Conservation (phyloP, 306 rosid genomes). For the Quercus rubra region DNA sequence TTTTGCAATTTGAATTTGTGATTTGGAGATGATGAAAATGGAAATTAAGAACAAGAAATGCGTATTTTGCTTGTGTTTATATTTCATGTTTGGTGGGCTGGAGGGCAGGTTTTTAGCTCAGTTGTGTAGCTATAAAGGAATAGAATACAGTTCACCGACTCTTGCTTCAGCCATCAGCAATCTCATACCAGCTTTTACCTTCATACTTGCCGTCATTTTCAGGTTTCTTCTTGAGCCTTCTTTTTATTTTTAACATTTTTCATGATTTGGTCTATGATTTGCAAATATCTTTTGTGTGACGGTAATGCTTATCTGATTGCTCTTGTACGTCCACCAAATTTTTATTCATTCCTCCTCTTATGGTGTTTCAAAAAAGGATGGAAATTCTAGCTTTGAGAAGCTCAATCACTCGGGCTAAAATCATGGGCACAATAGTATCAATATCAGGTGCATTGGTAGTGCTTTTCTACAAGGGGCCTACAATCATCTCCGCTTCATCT, state of each 20-base stretch:
- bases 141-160: constrained; percentile 51
- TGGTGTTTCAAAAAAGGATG: constrained; percentile 38
- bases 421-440: constrained; percentile 43
- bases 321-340: not conserved
- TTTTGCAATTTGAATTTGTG: not conserved
- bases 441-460: constrained; percentile 51
- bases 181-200: constrained; percentile 53
- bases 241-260: too few species aligned
- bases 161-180: constrained; percentile 40
- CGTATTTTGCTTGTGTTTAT: too few species aligned
- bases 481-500: constrained; percentile 22
- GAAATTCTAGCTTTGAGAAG: constrained; percentile 39
- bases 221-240: constrained; percentile 24
- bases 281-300: not conserved
- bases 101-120: constrained; percentile 26
- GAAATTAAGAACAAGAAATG: not conserved
- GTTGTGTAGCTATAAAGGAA: constrained; percentile 42
- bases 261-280: too few species aligned
- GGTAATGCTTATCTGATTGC: not conserved
- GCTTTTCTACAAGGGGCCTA: constrained; percentile 49
- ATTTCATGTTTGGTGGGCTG: not conserved
- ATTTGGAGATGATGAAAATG: not conserved
- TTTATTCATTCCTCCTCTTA: not conserved
- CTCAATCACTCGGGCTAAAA: constrained; percentile 44
- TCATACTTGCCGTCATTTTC: constrained; percentile 53